These are phyloP conservation scores for Termitomyces sp. DNA, from an alignment of 768 basidiomycete species.

Conservation along the genomic window DNA sequence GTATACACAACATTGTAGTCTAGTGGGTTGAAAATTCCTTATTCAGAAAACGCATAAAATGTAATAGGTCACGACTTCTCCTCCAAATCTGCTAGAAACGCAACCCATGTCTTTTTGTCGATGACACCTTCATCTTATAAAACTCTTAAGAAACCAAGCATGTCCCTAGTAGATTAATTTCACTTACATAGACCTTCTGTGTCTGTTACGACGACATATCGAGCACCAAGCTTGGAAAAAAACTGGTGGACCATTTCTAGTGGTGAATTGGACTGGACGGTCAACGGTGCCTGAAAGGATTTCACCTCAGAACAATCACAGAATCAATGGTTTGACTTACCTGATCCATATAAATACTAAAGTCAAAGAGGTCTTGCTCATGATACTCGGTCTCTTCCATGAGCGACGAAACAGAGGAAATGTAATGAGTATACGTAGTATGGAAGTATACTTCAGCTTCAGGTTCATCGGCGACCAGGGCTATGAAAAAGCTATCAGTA, in stretches of 20 bases:
- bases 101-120: slow-evolving; percentile 93
- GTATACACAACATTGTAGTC: neutral
- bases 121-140: slow-evolving; percentile 81
- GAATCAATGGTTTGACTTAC: slow-evolving; percentile 32
- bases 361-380: slow-evolving; percentile 63
- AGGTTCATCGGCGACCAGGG: slow-evolving; percentile 70
- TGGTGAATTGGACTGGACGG: slow-evolving; percentile 79
- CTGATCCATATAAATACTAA: slow-evolving; percentile 89
- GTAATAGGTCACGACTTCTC: slow-evolving; percentile 36
- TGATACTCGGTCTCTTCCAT: slow-evolving; percentile 34
- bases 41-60: neutral
- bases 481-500: slow-evolving; percentile 31
- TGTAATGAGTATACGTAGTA: slow-evolving; percentile 36
- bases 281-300: slow-evolving; percentile 74
- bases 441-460: slow-evolving; percentile 69
- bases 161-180: neutral
- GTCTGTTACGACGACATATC: slow-evolving; percentile 85
- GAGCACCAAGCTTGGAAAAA: slow-evolving; percentile 90
- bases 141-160: neutral
- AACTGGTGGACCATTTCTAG: slow-evolving; percentile 91
- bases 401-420: slow-evolving; percentile 63
- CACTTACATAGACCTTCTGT: slow-evolving; percentile 75
- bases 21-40: neutral
- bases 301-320: neutral
- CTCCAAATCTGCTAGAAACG: slow-evolving; percentile 76